These are phyloP conservation scores for Bocquillonia castaneifolia DNA, from an alignment of 441 rosid species.

Conservation along the genomic window DNA sequence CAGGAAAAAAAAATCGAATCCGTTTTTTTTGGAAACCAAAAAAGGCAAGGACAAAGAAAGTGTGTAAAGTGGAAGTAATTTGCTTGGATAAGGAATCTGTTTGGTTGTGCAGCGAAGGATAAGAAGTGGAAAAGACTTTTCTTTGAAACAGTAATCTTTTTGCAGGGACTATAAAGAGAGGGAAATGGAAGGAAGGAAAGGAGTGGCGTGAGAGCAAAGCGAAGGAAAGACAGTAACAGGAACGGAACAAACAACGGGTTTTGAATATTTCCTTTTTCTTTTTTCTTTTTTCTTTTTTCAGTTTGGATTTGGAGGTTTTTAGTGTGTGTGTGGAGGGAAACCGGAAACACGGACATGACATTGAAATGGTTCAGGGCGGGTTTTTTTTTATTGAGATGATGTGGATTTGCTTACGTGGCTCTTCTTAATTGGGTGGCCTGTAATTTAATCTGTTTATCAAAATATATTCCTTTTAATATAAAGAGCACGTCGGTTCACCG, in stretches of 20 bases:
- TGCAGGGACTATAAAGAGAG: background rate
- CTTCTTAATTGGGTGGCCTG: background rate
- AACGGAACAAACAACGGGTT: background rate
- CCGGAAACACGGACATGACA: background rate
- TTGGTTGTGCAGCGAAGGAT: background rate
- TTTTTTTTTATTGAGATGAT: background rate
- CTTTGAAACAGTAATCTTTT: conserved; percentile 12
- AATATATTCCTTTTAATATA: too few species aligned
- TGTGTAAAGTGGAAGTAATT: too few species aligned
- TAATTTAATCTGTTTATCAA: too few species aligned
- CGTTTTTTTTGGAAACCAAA: too few species aligned
- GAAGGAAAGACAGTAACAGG: conserved; percentile 1
- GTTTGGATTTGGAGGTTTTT: too few species aligned
- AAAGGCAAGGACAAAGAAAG: too few species aligned
- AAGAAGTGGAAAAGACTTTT: conserved; percentile 6
- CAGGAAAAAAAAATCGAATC: too few species aligned
- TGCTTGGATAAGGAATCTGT: background rate
- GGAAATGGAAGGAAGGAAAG: background rate
- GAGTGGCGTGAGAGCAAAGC: conserved; percentile 16
- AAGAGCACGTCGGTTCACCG: background rate
- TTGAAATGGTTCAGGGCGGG: background rate
- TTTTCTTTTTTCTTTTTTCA: background rate
- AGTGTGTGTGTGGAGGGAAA: background rate
- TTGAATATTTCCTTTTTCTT: conserved; percentile 6
- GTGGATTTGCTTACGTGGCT: conserved; percentile 5